Base-by-base conservation (phyloP, 2,329 filamentous ascomycete species). In the Clarireedia hainanense region DNA sequence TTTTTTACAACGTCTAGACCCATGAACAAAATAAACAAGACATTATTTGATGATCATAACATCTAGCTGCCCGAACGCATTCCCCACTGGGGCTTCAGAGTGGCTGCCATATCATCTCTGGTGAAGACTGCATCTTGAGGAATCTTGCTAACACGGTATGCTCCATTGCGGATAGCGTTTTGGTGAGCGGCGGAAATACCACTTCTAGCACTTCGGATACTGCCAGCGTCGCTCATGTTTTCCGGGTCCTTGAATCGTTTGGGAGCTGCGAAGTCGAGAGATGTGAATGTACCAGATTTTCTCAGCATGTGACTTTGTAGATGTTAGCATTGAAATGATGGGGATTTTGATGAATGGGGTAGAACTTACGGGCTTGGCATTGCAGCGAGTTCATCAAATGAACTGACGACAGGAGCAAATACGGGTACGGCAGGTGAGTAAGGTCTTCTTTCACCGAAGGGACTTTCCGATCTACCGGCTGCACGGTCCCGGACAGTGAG, bases 331-430 rank as follows among this genome's bases (percentile, higher is more conserved):
- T 14, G 12, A 14, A 23, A 9, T 30, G n/a, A 24, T 4, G 53
- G 10, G 10, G 46, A n/a, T 23, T 3, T 34, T 12, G 17, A 6
- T 5, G 4, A 42, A 5, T 23, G 6, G 1, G 15, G 14, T 17
- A 23, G 4, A 14, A 87, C 88, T 87, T 83, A 92, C 83, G 94
- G 91, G 79, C 91, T 96, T 39, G 94, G 94, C 61, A 99, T 84
- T 7, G 80, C 79, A 12, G 86, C 73, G 59, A 97, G 83, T 57
- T 97, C 92, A 56, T 97, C 92, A 71, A 91, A 96, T 5, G 91
- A 80, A 58, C 86, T 89, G 24, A 80, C 85, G 40, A 96, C 78
- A 0, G 91, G 91, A n/a, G 84, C 87, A 68, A 89, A 86, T 30
- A 82, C 80, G 15, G 86, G 83, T 2, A 91, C 79, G 39, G 78